Evolutionary conservation across 306 rosid genomes (phyloP).

Genomic region (Cucurbita argyrosperma): DNA sequence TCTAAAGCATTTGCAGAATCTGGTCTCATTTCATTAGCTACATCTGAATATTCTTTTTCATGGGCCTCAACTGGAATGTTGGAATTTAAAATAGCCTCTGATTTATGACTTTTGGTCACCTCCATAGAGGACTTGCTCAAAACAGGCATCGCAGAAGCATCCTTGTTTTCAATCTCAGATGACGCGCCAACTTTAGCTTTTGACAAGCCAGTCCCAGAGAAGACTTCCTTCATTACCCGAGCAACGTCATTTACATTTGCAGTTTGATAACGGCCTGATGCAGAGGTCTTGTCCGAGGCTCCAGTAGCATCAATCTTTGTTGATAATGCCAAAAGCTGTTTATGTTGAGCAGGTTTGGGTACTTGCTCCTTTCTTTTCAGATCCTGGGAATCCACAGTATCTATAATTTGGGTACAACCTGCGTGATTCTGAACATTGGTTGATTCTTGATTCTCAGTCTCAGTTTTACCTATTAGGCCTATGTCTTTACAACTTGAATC

Average conservation of each 20-base stretch:
- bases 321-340: constrained; percentile 35
- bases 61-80: constrained; percentile 9
- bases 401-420: constrained; percentile 27
- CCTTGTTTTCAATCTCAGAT: constrained; percentile 38
- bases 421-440: constrained; percentile 29
- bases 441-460: constrained; percentile 27
- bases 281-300: constrained; percentile 45
- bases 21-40: constrained; percentile 8
- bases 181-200: constrained; percentile 45
- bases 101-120: constrained; percentile 14
- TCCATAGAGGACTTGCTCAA: constrained; percentile 24
- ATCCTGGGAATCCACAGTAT: constrained; percentile 41
- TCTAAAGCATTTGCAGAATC: constrained; percentile 12
- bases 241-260: constrained; percentile 84
- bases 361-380: constrained; percentile 54
- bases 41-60: constrained; percentile 16
- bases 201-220: constrained; percentile 69
- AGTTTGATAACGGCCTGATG: constrained; percentile 55
- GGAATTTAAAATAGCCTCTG: constrained; percentile 17
- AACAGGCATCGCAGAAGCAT: constrained; percentile 14
- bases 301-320: constrained; percentile 39
- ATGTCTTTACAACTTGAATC: constrained; percentile 31
- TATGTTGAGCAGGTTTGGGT: constrained; percentile 32
- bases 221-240: constrained; percentile 97
- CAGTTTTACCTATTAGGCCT: constrained; percentile 22